A percentile compares a stretch with the other conserved stretches of the same genome.
Evolutionary conservation across 768 basidiomycete genomes (phyloP).

Genomic region (Galerina marginata): DNA sequence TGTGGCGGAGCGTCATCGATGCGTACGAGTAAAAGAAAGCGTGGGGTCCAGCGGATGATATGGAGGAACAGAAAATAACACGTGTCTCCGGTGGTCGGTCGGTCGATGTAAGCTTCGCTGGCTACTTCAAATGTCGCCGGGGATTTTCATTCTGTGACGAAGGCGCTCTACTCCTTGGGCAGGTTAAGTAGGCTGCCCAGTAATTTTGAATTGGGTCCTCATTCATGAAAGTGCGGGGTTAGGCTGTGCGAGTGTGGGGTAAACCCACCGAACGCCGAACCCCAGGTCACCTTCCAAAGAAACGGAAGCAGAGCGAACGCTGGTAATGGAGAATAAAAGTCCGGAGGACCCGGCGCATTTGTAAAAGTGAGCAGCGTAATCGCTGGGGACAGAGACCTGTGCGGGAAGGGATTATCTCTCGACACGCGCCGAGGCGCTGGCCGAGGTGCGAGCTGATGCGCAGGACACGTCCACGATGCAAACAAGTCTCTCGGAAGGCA

Average conservation of each 20-base stretch:
- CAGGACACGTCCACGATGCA: no score
- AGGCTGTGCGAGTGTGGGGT: slow-evolving; percentile 14
- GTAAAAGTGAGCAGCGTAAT: neutral
- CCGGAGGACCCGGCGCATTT: slow-evolving; percentile 1
- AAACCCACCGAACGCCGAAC: slow-evolving; percentile 10
- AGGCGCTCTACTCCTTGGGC: neutral
- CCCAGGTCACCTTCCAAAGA: slow-evolving; percentile 1
- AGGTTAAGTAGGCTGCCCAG: neutral
- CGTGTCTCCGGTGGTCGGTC: neutral
- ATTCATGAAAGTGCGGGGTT: slow-evolving; percentile 6
- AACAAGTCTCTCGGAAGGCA: neutral
- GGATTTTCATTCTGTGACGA: neutral
- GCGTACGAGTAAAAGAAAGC: neutral
- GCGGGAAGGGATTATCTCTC: no score
- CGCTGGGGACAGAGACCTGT: no score
- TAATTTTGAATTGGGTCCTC: neutral
- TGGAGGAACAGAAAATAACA: neutral
- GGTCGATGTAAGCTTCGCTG: neutral
- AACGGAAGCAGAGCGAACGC: neutral
- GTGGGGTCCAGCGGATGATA: slow-evolving; percentile 2
- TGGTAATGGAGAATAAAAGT: neutral
- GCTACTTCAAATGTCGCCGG: slow-evolving; percentile 1
- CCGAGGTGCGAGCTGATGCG: neutral
- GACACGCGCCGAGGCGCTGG: neutral
- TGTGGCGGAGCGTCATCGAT: neutral